phyloP scores from a whole-genome alignment of 2,329 filamentous ascomycete genomes.

The Berkeleyomyces basicola region DNA sequence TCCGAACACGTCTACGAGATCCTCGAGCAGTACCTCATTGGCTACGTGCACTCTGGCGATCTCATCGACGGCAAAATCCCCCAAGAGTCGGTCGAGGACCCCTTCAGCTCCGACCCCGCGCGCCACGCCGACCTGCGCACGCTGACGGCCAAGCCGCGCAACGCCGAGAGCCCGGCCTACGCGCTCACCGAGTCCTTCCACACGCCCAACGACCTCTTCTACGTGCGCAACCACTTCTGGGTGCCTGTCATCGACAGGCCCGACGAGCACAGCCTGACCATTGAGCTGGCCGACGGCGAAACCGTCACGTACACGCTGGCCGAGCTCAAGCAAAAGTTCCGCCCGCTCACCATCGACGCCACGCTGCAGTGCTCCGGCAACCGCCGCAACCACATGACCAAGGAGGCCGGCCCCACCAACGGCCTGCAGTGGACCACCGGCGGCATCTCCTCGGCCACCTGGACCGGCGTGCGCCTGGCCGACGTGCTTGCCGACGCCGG shows the following conservation, averaged over 20 bases:
- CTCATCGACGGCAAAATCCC: slow-evolving; percentile 40
- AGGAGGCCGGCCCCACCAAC: slow-evolving; percentile 29
- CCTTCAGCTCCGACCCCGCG: slow-evolving; percentile 36
- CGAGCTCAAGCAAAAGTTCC: slow-evolving; percentile 37
- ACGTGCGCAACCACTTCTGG: slow-evolving; percentile 48
- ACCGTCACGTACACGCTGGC: slow-evolving; percentile 34
- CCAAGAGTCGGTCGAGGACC: slow-evolving; percentile 40
- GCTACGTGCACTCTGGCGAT: slow-evolving; percentile 41
- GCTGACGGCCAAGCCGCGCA: slow-evolving; percentile 39
- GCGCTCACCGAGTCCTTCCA: slow-evolving; percentile 33
- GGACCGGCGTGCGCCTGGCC: slow-evolving; percentile 38
- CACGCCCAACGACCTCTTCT: slow-evolving; percentile 40
- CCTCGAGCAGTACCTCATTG: slow-evolving; percentile 46
- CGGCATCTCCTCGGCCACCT: slow-evolving; percentile 43
- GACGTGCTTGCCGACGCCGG: slow-evolving; percentile 42
- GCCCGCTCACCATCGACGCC: slow-evolving; percentile 33
- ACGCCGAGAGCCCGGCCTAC: slow-evolving; percentile 40
- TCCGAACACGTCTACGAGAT: slow-evolving; percentile 47
- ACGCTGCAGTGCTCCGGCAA: slow-evolving; percentile 46
- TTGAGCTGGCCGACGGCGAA: slow-evolving; percentile 40
- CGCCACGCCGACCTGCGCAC: slow-evolving; percentile 35
- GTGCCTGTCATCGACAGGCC: slow-evolving; percentile 31
- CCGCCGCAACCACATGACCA: slow-evolving; percentile 41
- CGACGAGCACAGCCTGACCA: slow-evolving; percentile 29
- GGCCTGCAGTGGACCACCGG: slow-evolving; percentile 44